Evolutionary conservation across 1,284 basidiomycete species (phyloP).

Genomic region (Austroboletus novae-zelandiae): DNA sequence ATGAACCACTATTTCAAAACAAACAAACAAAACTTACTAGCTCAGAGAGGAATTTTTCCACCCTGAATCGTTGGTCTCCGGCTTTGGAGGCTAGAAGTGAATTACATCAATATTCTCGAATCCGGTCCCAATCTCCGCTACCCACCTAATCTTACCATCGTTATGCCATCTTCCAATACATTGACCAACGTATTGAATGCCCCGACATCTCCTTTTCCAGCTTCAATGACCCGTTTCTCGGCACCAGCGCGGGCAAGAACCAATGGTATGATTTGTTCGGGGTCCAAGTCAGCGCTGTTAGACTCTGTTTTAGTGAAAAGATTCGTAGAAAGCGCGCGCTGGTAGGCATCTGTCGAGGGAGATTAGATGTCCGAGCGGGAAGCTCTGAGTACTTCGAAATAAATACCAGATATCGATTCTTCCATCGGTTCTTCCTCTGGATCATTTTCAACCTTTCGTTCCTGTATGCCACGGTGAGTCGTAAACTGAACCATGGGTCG

Average conservation of each 20-base stretch:
- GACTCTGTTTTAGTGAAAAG: conserved; percentile 40
- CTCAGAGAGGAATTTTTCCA: conserved; percentile 79
- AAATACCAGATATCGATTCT: conserved; percentile 38
- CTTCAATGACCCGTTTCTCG: conserved; percentile 54
- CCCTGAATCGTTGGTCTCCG: conserved; percentile 57
- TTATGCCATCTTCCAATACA: conserved; percentile 59
- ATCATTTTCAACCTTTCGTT: conserved; percentile 34
- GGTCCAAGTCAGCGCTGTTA: conserved; percentile 37
- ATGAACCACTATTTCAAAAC: background rate
- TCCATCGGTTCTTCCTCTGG: conserved; percentile 15
- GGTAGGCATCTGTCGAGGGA: conserved; percentile 49
- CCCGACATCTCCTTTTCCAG: conserved; percentile 45
- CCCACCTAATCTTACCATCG: conserved; percentile 55
- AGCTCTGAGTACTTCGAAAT: background rate
- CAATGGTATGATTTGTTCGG: conserved; percentile 67
- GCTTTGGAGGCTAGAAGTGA: conserved; percentile 39
- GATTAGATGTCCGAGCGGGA: conserved; percentile 3
- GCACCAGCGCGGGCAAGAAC: conserved; percentile 66
- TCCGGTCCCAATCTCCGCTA: background rate
- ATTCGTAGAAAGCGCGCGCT: conserved; percentile 52
- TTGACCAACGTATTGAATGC: conserved; percentile 49
- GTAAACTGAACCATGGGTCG: background rate
- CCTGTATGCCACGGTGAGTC: conserved; percentile 30
- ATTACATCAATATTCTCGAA: conserved; percentile 3
- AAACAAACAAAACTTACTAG: conserved; percentile 51